Percentiles rank a stretch among this genome's conserved stretches.
Conservation (phyloP, 1,284 basidiomycete species). For the Leccinum griseonigrum region DNA sequence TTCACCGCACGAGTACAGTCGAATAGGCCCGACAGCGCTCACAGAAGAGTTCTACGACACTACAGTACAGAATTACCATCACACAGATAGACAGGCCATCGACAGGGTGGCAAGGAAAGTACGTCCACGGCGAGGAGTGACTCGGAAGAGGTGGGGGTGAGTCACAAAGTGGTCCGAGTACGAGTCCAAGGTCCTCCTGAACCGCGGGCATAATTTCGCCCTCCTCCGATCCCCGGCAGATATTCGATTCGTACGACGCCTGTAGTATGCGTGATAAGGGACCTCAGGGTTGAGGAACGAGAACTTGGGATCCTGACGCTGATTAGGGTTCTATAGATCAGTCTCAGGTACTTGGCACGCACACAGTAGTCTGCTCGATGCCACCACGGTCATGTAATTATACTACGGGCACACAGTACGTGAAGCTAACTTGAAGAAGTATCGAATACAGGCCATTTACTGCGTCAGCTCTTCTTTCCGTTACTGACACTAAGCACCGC, state of each 20-base stretch:
- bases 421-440: not conserved
- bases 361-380: slow-evolving; percentile 7
- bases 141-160: slow-evolving; percentile 73
- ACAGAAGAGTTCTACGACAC: too few species aligned
- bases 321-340: slow-evolving; percentile 11
- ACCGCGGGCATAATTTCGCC: slow-evolving; percentile 34
- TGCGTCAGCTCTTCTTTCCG: slow-evolving; percentile 63
- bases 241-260: slow-evolving; percentile 80
- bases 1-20: too few species aligned
- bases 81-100: too few species aligned
- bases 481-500: slow-evolving; percentile 76
- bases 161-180: slow-evolving; percentile 55
- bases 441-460: not conserved
- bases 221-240: slow-evolving; percentile 62
- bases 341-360: not conserved
- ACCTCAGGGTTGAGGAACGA: slow-evolving; percentile 93
- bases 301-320: slow-evolving; percentile 92
- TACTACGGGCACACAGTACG: slow-evolving; percentile 7
- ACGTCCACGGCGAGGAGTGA: slow-evolving; percentile 85
- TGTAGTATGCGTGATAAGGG: slow-evolving; percentile 97
- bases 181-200: slow-evolving; percentile 61
- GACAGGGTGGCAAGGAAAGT: slow-evolving; percentile 66
- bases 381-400: slow-evolving; percentile 16
- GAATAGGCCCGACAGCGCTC: too few species aligned
- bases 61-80: too few species aligned